Evolutionary conservation across 2,329 filamentous ascomycete genomes (phyloP).

Genomic region (Pseudofabraea citricarpa): DNA sequence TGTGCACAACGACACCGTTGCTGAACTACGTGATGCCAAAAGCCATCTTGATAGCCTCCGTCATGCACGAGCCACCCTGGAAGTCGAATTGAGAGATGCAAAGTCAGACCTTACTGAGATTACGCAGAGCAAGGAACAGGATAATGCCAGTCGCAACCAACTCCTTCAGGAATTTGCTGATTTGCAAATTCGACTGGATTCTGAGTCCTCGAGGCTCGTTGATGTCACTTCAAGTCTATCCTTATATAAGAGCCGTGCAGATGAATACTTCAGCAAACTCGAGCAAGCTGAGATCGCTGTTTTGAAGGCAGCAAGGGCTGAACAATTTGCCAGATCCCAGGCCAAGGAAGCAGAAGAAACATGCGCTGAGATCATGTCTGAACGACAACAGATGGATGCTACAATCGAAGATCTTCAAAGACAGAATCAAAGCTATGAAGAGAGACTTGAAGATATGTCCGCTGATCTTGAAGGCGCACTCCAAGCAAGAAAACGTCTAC

Average conservation of each 20-base stretch:
- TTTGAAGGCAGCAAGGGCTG: constrained; percentile 83
- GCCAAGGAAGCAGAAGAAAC: constrained; percentile 88
- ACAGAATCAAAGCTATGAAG: constrained; percentile 84
- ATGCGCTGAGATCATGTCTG: constrained; percentile 84
- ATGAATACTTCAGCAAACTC: constrained; percentile 95
- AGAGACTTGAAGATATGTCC: constrained; percentile 84
- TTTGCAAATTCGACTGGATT: constrained; percentile 86
- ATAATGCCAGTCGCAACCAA: constrained; percentile 80
- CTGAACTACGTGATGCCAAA: constrained; percentile 83
- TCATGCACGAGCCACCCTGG: constrained; percentile 71
- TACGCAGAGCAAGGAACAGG: constrained; percentile 73
- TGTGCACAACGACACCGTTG: constrained; percentile 78
- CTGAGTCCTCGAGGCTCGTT: constrained; percentile 76
- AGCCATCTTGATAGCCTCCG: constrained; percentile 82
- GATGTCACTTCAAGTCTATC: constrained; percentile 81
- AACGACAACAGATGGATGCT: constrained; percentile 84
- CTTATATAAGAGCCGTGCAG: constrained; percentile 85
- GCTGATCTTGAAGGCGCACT: constrained; percentile 82
- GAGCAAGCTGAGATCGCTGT: constrained; percentile 96
- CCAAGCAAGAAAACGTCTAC: constrained; percentile 88
- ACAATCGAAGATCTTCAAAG: constrained; percentile 86
- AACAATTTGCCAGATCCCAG: constrained; percentile 90
- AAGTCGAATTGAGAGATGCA: constrained; percentile 82
- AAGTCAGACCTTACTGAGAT: constrained; percentile 82
- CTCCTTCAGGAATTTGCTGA: constrained; percentile 90